Evolutionary conservation across 768 basidiomycete species (phyloP), one percentile per base, ranked within the genome.

Genomic region (Trametes cinnabarina): DNA sequence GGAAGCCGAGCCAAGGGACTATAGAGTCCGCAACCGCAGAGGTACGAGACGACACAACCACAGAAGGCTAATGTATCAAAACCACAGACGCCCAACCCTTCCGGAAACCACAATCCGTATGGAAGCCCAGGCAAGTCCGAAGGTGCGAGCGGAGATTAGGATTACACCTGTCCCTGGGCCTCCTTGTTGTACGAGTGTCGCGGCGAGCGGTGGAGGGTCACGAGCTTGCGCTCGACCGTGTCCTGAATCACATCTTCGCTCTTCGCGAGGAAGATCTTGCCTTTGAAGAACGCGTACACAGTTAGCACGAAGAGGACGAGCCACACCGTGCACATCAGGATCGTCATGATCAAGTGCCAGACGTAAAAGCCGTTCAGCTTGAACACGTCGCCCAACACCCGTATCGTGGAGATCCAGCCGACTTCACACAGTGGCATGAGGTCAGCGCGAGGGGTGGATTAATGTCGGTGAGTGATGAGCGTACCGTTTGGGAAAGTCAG

Each of bases 401-500:
- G 71, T 17, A 77, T 60, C 7, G 72, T 73, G 14, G 73, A 69
- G 44, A 80, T 80, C 77, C 78, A 80, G 30, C 79, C 78, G 19
- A 79, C 67, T 65, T 48, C 20, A 30, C 6, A 28, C 4, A 26
- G 12, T 14, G 14, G 39, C 3, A 34, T 17, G 35, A 30, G 51
- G 32, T 37, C 4, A 43, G 41, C 20, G 12, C 17, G 17, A 48
- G 20, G 6, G 19, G 25, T 41, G 25, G 42, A 20, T 8, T 26
- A 3, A 15, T 28, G 26, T 19, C 26, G 44, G 37, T 15, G 14
- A 39, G 17, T 39, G 12, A 6, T 30, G 19, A 5, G 55, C 68
- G 22, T 60, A 75, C 74, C 67, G 58, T 78, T 79, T 4, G 77
- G 77, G 65, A 79, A 79, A 0, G 77, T 79, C 50, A 79, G 59